phyloP scores from a whole-genome alignment of 805 yeast genomes.

The Saccharomycopsis fibuligera region DNA sequence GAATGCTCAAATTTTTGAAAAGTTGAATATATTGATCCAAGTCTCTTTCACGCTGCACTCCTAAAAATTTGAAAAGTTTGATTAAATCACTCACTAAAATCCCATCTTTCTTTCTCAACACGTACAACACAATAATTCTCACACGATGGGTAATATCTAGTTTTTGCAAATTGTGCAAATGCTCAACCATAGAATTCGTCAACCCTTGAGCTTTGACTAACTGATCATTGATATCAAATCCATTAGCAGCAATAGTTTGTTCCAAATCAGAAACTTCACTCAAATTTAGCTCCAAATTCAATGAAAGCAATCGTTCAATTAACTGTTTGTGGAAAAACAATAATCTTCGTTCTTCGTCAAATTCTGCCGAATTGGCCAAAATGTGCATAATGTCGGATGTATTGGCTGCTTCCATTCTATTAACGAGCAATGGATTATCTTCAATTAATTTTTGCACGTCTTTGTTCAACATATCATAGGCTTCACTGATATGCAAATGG shows the following conservation, averaged over 20 bases:
- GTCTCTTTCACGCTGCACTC: conserved; percentile 34
- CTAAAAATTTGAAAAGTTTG: conserved; percentile 58
- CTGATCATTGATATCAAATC: conserved; percentile 47
- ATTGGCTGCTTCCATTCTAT: conserved; percentile 54
- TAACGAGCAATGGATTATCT: conserved; percentile 71
- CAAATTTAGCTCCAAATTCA: conserved; percentile 51
- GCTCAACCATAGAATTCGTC: conserved; percentile 49
- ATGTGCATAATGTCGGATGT: conserved; percentile 71
- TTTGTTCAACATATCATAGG: conserved; percentile 52
- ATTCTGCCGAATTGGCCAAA: conserved; percentile 58
- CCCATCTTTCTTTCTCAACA: conserved; percentile 70
- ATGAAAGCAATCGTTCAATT: conserved; percentile 57
- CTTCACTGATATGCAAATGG: conserved; percentile 70
- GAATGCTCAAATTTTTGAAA: conserved; percentile 48
- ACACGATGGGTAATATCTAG: conserved; percentile 61
- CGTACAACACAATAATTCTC: conserved; percentile 68
- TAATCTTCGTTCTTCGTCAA: conserved; percentile 60
- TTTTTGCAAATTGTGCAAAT: conserved; percentile 32
- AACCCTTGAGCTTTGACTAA: conserved; percentile 8
- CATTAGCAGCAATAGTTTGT: conserved; percentile 72
- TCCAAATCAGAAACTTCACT: conserved; percentile 79
- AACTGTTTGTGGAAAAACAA: conserved; percentile 53
- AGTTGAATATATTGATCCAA: conserved; percentile 42
- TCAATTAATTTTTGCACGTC: conserved; percentile 59
- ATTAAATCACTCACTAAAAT: conserved; percentile 64